Evolutionary conservation across 805 yeast species (phyloP).

Genomic region (Hanseniaspora pseudoguilliermondii): DNA sequence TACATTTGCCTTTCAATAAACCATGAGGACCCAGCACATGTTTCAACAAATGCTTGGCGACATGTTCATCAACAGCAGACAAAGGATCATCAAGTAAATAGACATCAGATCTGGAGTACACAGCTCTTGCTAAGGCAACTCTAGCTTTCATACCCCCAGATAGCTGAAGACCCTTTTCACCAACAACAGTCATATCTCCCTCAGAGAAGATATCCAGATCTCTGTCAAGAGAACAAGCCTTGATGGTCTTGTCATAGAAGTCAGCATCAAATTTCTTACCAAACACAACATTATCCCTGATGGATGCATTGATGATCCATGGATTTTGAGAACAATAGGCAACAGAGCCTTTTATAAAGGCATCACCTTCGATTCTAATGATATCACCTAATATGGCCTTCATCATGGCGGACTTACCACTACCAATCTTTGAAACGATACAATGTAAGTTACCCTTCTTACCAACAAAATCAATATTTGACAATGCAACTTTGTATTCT

Average conservation of each 20-base stretch:
- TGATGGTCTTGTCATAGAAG: constrained; percentile 67
- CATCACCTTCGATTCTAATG: constrained; percentile 61
- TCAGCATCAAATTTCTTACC: constrained; percentile 74
- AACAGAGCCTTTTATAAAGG: constrained; percentile 56
- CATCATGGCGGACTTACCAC: constrained; percentile 75
- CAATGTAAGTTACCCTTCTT: constrained; percentile 70
- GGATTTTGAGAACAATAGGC: constrained; percentile 91
- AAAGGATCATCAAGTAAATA: constrained; percentile 84
- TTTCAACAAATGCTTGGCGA: constrained; percentile 70
- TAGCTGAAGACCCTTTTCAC: constrained; percentile 91
- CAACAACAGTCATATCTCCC: constrained; percentile 86
- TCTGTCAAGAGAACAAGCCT: constrained; percentile 74
- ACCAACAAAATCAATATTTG: constrained; percentile 48
- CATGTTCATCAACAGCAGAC: constrained; percentile 96
- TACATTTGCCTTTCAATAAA: constrained; percentile 58
- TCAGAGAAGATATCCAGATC: constrained; percentile 73
- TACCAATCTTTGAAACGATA: constrained; percentile 80
- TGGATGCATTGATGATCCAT: constrained; percentile 94
- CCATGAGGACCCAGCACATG: constrained; percentile 77
- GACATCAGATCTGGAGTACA: constrained; percentile 85
- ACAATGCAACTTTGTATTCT: constrained; percentile 53
- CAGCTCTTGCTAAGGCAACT: constrained; percentile 87
- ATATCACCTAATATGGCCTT: constrained; percentile 75
- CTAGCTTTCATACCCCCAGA: constrained; percentile 98
- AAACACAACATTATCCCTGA: constrained; percentile 79